Evolutionary conservation across 805 yeast species (phyloP).

Genomic region (Tetrapisispora iriomotensis): DNA sequence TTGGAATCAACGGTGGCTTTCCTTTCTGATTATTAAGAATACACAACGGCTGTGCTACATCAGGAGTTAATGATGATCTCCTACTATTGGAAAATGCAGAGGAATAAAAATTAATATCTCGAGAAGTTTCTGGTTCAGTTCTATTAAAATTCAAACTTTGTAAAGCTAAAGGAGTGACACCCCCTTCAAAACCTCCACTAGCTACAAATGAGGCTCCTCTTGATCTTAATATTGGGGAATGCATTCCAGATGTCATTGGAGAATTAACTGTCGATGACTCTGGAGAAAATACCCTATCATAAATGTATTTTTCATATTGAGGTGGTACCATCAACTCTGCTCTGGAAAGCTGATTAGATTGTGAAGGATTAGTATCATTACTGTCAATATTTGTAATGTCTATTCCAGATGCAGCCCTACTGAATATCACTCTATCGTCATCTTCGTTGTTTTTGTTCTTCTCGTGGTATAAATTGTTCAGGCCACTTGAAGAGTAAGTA

Average conservation of each 20-base stretch:
- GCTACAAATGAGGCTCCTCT: not conserved
- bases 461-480: constrained; percentile 4
- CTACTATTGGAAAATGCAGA: not conserved
- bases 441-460: constrained; percentile 60
- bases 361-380: constrained; percentile 37
- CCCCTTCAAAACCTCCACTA: not conserved
- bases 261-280: not conserved
- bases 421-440: constrained; percentile 34
- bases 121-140: not conserved
- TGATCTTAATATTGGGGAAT: not conserved
- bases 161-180: not conserved
- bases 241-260: constrained; percentile 1
- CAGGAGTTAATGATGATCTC: not conserved
- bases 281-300: constrained; percentile 45
- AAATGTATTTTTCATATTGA: constrained; percentile 67
- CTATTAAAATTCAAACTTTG: not conserved
- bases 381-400: constrained; percentile 60
- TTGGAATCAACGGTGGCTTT: not conserved
- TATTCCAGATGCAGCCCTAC: constrained; percentile 28
- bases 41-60: too few relatives aligned
- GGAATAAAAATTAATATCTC: not conserved
- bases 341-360: not conserved
- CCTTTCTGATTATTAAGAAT: too few relatives aligned
- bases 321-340: constrained; percentile 67
- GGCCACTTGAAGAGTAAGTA: constrained; percentile 29